Conservation (phyloP, 768 basidiomycete genomes). For the Termitomyces sp. region DNA sequence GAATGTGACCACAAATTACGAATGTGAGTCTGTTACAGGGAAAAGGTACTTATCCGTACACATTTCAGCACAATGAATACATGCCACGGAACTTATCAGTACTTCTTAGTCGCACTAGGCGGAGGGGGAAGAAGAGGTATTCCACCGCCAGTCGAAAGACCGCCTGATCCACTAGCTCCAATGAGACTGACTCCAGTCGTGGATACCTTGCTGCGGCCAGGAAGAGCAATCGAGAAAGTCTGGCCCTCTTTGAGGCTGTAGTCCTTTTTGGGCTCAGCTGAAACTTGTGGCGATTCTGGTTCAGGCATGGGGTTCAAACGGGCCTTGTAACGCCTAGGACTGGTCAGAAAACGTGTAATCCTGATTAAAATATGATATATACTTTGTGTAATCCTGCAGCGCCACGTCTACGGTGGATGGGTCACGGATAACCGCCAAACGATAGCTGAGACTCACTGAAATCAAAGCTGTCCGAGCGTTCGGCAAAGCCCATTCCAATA, state of each 20-base stretch:
- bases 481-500: conserved; percentile 90
- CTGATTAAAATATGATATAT: conserved; percentile 5
- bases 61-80: background rate
- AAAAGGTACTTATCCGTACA: background rate
- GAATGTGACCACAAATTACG: background rate
- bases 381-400: conserved; percentile 85
- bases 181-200: conserved; percentile 30
- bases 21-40: background rate
- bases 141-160: conserved; percentile 27
- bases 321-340: conserved; percentile 55
- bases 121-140: conserved; percentile 83
- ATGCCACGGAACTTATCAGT: conserved; percentile 8
- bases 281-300: conserved; percentile 58
- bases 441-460: conserved; percentile 59
- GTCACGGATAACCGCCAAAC: conserved; percentile 5
- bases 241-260: conserved; percentile 93
- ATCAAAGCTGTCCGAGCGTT: conserved; percentile 86
- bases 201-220: conserved; percentile 55
- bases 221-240: conserved; percentile 88
- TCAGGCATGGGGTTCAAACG: conserved; percentile 47
- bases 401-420: conserved; percentile 56
- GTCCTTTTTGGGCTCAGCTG: conserved; percentile 83
- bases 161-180: conserved; percentile 22
- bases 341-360: conserved; percentile 6
- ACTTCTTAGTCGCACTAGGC: conserved; percentile 54